Base-by-base conservation (phyloP, 2,329 filamentous ascomycete genomes). In the Nemania bipapillata region DNA sequence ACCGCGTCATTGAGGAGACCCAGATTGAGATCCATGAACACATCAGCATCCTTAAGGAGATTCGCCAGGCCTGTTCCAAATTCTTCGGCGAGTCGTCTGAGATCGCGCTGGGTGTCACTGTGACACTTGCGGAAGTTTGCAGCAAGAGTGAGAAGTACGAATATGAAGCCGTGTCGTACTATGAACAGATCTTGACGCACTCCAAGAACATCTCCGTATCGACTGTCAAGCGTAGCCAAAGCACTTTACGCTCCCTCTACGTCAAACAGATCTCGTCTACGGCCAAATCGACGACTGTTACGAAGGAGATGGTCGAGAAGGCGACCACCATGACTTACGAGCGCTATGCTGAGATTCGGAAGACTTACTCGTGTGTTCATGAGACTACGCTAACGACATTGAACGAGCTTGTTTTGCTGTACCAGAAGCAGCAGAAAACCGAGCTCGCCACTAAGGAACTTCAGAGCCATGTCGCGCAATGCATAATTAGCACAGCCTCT, bases 101-200 rank as follows among this genome's bases (percentile, higher is more conserved):
- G 15, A 53, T 69, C n/a, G 63, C 69, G 11, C 22, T 70, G 3
- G 56, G 53, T 12, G 65, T 69, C 11, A 70, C 69, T 4, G 62
- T 69, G 9, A 52, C 59, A 17, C 66, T 70, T 3, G 69, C 69
- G 1, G 69, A 70, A 22, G 59, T 66, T 1, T 70, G 69, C 66
- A 65, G 62, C 30, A 70, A 69, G 69, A 70, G 69, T 24, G 69
- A 70, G 58, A 66, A 47, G 42, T 69, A 70, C 30, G 59, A 70
- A 37, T 70, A 66, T 24, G 69, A 70, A 45, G 69, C 69, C 4
- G 24, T 70, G 45, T 65, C 69, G n/a, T 70, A 70, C 55, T 70
- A 70, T 9, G 69, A 70, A 35, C 59, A 57, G 4, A 60, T 70
- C 26, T 15, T 70, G 22, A 69, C 65, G 58, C 66, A 70, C 54